Evolutionary conservation across 2,329 filamentous ascomycete species (phyloP).

Genomic region (Dothidotthia symphoricarpi): DNA sequence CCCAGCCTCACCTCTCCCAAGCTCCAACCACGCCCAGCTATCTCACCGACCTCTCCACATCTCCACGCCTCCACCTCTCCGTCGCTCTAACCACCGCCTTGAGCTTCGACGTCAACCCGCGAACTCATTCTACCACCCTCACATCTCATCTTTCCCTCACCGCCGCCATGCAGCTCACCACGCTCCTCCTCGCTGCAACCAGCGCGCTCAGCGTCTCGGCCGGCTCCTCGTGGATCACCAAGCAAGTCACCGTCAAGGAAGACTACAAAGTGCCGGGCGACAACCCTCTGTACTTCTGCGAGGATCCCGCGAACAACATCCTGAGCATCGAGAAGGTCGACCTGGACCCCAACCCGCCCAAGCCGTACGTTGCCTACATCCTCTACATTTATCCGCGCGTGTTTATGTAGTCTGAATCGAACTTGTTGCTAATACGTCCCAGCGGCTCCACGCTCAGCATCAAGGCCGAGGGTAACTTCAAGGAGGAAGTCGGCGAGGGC

Average conservation of each 20-base stretch:
- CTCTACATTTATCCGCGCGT: background rate
- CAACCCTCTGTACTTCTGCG: conserved; percentile 80
- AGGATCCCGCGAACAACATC: conserved; percentile 66
- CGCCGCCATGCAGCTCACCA: conserved; percentile 36
- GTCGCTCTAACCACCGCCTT: background rate
- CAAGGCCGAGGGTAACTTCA: conserved; percentile 72
- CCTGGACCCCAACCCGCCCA: conserved; percentile 79
- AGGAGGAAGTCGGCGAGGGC: conserved; percentile 69
- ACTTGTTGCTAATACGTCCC: conserved; percentile 7
- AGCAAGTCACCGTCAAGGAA: conserved; percentile 51
- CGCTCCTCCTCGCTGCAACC: conserved; percentile 44
- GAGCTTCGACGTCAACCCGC: no score
- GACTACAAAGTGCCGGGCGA: conserved; percentile 73
- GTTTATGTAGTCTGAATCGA: no score
- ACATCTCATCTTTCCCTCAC: conserved; percentile 1
- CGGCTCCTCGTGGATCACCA: conserved; percentile 44
- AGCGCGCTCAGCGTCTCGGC: conserved; percentile 45
- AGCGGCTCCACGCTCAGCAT: conserved; percentile 80
- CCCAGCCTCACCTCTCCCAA: background rate
- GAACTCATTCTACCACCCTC: no score
- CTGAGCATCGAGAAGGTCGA: conserved; percentile 77
- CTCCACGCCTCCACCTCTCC: background rate
- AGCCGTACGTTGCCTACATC: conserved; percentile 62
- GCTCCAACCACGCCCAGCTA: background rate
- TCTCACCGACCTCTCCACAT: background rate